Conservation (phyloP, 139 green algal genomes). For the Limnomonas spitsbergensis region DNA sequence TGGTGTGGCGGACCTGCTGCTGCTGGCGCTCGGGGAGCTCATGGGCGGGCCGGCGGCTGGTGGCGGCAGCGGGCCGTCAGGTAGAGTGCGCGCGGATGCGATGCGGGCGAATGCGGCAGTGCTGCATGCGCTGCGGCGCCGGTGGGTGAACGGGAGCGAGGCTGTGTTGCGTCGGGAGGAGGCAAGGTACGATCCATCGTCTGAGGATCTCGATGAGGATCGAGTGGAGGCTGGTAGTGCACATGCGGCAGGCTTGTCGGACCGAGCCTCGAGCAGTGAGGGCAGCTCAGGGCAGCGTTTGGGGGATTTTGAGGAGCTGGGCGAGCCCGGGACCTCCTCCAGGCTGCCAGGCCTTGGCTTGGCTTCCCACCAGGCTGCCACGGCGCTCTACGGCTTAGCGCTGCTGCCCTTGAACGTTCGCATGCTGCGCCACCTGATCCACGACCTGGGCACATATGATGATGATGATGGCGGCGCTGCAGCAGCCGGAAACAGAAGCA, state of each 20-base stretch:
- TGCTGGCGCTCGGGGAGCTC: background rate
- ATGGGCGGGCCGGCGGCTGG: background rate
- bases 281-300: background rate
- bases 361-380: background rate
- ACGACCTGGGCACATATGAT: background rate
- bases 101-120: background rate
- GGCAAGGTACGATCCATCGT: background rate
- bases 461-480: too few species aligned
- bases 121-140: background rate
- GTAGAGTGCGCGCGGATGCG: background rate
- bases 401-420: background rate
- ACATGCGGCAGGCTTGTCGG: background rate
- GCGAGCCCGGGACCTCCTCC: background rate
- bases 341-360: background rate
- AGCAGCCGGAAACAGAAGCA: too few species aligned
- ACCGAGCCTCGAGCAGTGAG: background rate
- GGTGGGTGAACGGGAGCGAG: background rate
- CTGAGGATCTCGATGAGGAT: background rate
- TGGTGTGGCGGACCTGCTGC: background rate
- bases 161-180: background rate
- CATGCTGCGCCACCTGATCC: background rate
- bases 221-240: background rate
- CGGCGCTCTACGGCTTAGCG: background rate
- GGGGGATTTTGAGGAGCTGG: too few species aligned
- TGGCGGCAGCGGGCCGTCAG: too few species aligned